Conservation (phyloP, 2,329 filamentous ascomycete species). For the Colletotrichum musicola region DNA sequence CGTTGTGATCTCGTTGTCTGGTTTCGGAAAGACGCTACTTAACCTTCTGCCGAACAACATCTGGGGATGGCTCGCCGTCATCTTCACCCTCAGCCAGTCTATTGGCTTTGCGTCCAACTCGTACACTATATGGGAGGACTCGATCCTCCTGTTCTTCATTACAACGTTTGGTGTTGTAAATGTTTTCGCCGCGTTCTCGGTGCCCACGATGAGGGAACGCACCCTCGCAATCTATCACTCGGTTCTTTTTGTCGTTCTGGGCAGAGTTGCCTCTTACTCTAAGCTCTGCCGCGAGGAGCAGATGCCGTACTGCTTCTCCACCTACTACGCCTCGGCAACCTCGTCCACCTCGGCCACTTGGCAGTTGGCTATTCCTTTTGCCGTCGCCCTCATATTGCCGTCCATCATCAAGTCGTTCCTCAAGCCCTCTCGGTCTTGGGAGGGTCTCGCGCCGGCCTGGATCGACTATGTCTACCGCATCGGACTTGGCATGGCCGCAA, state of each 20-base stretch:
- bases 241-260: slow-evolving; percentile 82
- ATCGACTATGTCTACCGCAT: slow-evolving; percentile 83
- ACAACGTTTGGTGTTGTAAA: slow-evolving; percentile 86
- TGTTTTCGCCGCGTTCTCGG: slow-evolving; percentile 80
- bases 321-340: slow-evolving; percentile 91
- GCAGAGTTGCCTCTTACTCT: slow-evolving; percentile 85
- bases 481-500: slow-evolving; percentile 79
- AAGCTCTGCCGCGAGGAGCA: slow-evolving; percentile 97
- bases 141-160: slow-evolving; percentile 92
- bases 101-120: slow-evolving; percentile 97
- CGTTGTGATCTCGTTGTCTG: slow-evolving; percentile 57
- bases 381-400: slow-evolving; percentile 79
- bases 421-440: slow-evolving; percentile 84
- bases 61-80: slow-evolving; percentile 88
- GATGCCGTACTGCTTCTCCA: slow-evolving; percentile 96
- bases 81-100: slow-evolving; percentile 90
- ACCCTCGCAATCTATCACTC: slow-evolving; percentile 88
- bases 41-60: slow-evolving; percentile 77
- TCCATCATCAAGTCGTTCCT: slow-evolving; percentile 85
- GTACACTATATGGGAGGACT: slow-evolving; percentile 98
- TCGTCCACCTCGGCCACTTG: slow-evolving; percentile 94
- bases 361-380: slow-evolving; percentile 86
- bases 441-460: slow-evolving; percentile 87
- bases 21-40: slow-evolving; percentile 57
- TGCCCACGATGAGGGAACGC: slow-evolving; percentile 75